Conservation (phyloP, 2,329 filamentous ascomycete species). For the Fusarium sp. region DNA sequence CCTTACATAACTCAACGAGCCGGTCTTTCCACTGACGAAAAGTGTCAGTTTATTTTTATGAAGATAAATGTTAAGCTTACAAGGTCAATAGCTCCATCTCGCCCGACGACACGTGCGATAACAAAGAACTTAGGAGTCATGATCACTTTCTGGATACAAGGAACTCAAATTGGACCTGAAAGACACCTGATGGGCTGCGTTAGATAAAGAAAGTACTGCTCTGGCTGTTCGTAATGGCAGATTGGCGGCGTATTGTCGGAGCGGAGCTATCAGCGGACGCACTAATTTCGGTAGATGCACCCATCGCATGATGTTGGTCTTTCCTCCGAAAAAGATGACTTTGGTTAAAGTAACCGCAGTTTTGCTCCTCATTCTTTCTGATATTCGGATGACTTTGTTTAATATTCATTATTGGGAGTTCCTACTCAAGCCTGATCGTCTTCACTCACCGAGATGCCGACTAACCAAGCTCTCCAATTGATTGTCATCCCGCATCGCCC, state of each 20-base stretch:
- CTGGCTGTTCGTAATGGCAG: neutral
- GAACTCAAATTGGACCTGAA: accelerated
- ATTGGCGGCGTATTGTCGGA: neutral
- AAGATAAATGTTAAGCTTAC: neutral
- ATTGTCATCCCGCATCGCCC: neutral
- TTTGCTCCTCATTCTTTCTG: neutral
- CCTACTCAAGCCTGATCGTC: neutral
- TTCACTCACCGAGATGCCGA: neutral
- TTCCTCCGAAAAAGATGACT: accelerated
- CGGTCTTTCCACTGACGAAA: neutral
- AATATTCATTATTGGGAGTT: too few species aligned
- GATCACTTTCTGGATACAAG: accelerated
- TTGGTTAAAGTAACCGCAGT: neutral
- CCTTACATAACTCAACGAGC: neutral
- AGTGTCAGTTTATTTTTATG: accelerated
- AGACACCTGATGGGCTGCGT: accelerated
- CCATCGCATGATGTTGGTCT: neutral
- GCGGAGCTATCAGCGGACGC: neutral
- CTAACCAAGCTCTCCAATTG: neutral
- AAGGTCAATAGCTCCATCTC: neutral
- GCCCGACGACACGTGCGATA: neutral
- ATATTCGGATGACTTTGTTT: neutral
- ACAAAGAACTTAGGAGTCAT: neutral
- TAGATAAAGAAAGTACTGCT: neutral
- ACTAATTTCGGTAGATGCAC: neutral